Evolutionary conservation across 345 rosid genomes (phyloP), one percentile per base, ranked within the genome.

Genomic region (Moringa oleifera): DNA sequence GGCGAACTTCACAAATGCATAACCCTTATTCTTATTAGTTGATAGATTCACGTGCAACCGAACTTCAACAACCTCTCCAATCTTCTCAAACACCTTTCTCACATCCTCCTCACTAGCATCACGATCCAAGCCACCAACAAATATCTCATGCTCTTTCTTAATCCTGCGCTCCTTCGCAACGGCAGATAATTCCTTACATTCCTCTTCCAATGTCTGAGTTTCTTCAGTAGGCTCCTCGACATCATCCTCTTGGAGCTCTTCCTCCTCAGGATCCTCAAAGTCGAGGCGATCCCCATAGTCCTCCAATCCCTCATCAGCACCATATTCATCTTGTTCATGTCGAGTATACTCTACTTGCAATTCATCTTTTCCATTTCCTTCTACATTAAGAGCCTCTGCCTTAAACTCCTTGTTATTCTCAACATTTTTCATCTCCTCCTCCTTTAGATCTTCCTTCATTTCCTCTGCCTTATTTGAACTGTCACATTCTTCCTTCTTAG

Each of bases 1-100:
- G 33, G 82, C 75, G 75, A 76, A 85, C 78, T 75, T 82, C 69
- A 85, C 85, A 69, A 85, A 80, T 52, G 90, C 90, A 75, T 78
- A 85, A 19, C 90, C 85, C 63, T 77, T 82, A n/a, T 74, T 85
- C 71, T 68, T 82, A 53, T 71, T 79, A 7, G 73, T 78, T 24
- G 79, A 54, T 45, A 72, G 71, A 71, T 78, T 65, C 65, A 41
- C 78, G 75, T 78, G 81, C 69, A 85, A 28, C 46, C 85, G 69
- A 58, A 85, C 81, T 65, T 83, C 91, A 63, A 77, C 74, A 23
- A 83, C 78, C 63, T 83, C 75, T 56, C 86, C 88, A 60, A 85
- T 75, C 65, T 69, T 73, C 79, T 79, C 80, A 73, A 85, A 83
- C 64, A 75, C 81, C 71, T 56, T 71, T 64, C 63, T 81, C 75